Conservation (phyloP, 768 basidiomycete species). For the Serendipita vermifera region DNA sequence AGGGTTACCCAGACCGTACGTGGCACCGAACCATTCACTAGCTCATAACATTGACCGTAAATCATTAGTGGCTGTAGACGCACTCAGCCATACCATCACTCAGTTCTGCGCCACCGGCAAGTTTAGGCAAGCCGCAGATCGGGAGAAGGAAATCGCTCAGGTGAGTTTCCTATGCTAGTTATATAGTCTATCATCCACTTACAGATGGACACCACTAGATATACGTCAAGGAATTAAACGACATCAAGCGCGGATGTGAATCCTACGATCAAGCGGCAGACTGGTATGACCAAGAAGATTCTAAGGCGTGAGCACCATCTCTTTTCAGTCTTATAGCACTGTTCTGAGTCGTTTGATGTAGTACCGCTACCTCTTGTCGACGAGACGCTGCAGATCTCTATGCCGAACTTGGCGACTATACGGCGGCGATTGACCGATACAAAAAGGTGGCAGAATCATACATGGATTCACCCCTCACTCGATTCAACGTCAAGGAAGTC, state of each 20-base stretch:
- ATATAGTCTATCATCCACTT: background rate
- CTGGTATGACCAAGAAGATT: slow-evolving; percentile 97
- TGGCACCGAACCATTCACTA: slow-evolving; percentile 17
- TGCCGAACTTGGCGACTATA: slow-evolving; percentile 76
- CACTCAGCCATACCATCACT: slow-evolving; percentile 69
- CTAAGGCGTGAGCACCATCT: slow-evolving; percentile 58
- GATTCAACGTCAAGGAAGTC: slow-evolving; percentile 97
- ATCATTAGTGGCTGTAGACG: slow-evolving; percentile 83
- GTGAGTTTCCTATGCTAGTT: slow-evolving; percentile 28
- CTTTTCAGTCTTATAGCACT: slow-evolving; percentile 19
- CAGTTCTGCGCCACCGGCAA: slow-evolving; percentile 74
- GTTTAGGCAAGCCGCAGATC: slow-evolving; percentile 94
- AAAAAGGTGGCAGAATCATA: slow-evolving; percentile 82
- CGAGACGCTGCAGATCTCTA: slow-evolving; percentile 95
- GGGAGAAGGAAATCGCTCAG: slow-evolving; percentile 94
- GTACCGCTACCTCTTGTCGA: slow-evolving; percentile 89
- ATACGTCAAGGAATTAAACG: slow-evolving; percentile 67
- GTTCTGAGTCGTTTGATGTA: slow-evolving; percentile 29
- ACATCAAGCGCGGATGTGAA: slow-evolving; percentile 77
- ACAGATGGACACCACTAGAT: slow-evolving; percentile 31
- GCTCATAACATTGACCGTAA: slow-evolving; percentile 10
- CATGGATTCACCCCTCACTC: slow-evolving; percentile 71
- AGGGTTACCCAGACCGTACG: slow-evolving; percentile 71
- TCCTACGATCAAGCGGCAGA: slow-evolving; percentile 86
- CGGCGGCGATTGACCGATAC: slow-evolving; percentile 74